Evolutionary conservation across 2,329 filamentous ascomycete genomes (phyloP).

Genomic region (Nothomitra cinnamomea): DNA sequence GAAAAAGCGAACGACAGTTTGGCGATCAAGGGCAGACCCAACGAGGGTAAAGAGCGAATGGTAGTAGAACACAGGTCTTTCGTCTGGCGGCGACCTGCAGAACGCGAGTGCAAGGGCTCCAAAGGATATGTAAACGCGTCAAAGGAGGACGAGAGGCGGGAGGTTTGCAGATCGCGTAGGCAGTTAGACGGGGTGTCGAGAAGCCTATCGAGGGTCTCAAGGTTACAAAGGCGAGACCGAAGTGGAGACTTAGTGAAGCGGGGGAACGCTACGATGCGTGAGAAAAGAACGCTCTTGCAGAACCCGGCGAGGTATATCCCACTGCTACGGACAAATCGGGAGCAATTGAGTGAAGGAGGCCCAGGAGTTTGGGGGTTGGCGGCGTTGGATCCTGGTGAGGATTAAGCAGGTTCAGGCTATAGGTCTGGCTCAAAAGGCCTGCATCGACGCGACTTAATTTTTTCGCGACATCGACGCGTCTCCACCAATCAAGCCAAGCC

Average conservation of each 20-base stretch:
- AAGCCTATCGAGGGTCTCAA: not conserved
- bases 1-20: slow-evolving; percentile 2
- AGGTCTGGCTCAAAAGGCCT: no score
- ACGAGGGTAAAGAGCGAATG: not conserved
- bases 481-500: no score
- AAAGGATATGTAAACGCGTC: slow-evolving; percentile 1
- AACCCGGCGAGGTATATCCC: slow-evolving; percentile 1
- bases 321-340: not conserved
- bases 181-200: not conserved
- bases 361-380: not conserved
- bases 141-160: not conserved
- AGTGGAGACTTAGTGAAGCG: not conserved
- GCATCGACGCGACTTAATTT: no score
- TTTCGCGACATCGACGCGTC: no score
- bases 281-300: slow-evolving; percentile 1
- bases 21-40: not conserved
- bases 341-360: not conserved
- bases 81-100: not conserved
- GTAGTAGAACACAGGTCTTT: not conserved
- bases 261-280: not conserved
- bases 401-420: no score
- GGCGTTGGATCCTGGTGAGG: no score
- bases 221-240: not conserved
- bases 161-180: not conserved
- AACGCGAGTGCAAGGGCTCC: slow-evolving; percentile 2